Conservation (phyloP, 192 early-diverging fungal species). For the Coemansia sp. region DNA sequence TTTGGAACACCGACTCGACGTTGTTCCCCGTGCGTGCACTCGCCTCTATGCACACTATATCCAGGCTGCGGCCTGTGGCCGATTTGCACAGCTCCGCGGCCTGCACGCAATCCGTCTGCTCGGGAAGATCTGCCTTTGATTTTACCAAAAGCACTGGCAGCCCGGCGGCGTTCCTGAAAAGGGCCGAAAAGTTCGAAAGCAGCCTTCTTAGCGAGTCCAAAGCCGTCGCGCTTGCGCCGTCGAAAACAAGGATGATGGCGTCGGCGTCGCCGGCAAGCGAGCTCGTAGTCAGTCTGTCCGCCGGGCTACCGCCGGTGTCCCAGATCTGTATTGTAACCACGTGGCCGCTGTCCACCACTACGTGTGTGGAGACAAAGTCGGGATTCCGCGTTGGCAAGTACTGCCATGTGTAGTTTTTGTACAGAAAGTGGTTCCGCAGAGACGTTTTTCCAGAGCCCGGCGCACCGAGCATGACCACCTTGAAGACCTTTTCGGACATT, state of each 20-base stretch:
- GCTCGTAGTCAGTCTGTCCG: conserved; percentile 16
- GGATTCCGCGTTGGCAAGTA: conserved; percentile 30
- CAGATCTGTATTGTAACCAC: conserved; percentile 46
- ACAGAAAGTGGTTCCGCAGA: conserved; percentile 44
- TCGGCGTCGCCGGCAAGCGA: conserved; percentile 46
- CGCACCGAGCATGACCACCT: conserved; percentile 44
- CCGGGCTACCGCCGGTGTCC: conserved; percentile 35
- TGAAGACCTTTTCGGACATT: conserved; percentile 31
- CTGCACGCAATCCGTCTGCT: conserved; percentile 2
- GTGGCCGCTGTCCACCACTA: conserved; percentile 16
- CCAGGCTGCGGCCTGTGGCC: not conserved
- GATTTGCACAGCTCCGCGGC: conserved; percentile 19
- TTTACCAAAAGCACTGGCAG: conserved; percentile 26
- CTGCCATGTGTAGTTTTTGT: conserved; percentile 35
- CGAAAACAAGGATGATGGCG: conserved; percentile 37
- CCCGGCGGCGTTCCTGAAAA: not conserved
- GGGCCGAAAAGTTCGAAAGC: not conserved
- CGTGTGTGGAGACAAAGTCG: conserved; percentile 49
- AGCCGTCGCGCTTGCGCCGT: conserved; percentile 10
- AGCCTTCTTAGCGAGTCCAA: conserved; percentile 16
- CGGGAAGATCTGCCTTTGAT: conserved; percentile 23
- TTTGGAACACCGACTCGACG: conserved; percentile 32
- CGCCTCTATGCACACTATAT: conserved; percentile 25
- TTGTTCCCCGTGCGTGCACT: conserved; percentile 37
- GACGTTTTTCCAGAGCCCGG: conserved; percentile 42